Base-by-base conservation (phyloP, 805 yeast genomes). In the Candida orba region DNA sequence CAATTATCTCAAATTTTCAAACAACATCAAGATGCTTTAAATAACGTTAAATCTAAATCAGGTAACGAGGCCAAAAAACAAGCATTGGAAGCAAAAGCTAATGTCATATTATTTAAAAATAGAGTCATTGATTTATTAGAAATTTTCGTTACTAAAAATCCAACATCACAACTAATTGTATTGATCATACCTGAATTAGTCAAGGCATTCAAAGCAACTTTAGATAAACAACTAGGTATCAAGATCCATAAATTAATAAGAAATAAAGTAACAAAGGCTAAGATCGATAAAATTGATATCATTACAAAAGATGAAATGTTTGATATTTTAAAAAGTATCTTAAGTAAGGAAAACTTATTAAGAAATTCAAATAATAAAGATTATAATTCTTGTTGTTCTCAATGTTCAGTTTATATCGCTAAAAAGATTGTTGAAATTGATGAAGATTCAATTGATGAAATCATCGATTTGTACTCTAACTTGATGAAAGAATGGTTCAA, bases 1-100 rank as follows among this genome's bases (percentile, higher is more conserved):
- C 93, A 88, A 48, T 67, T 91, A 27, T 77, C 96, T 0, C 74
- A 73, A 42, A 91, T 91, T 43, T 91, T 91, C 72, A 78, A 83
- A 56, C 91, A 88, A 54, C 76, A 97, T 53, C 78, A 80, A 52
- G 79, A 76, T 47, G 84, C 85, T 0, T 62, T 87, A 42, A 63
- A 77, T 9, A 66, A 68, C 29, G 65, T 75, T 3, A 57, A 66
- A 13, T 73, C 73, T 10, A 57, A 66, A n/a, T 74, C 74, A 6
- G 89, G 89, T 30, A 84, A 71, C 59, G 77, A 75, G 60, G 73
- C 84, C 55, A 86, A 86, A 54, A 62, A 72, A 18, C 95, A 86
- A 47, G 86, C 79, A n/a, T 65, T 72, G 39, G 83, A 81, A 48
- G 96, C 97, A 7, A 77, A 81, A 55, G 84, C 84, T 58, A 83